These are phyloP conservation scores for Puccinia triticina DNA, from an alignment of 1,284 basidiomycete species.

Conservation along the genomic window DNA sequence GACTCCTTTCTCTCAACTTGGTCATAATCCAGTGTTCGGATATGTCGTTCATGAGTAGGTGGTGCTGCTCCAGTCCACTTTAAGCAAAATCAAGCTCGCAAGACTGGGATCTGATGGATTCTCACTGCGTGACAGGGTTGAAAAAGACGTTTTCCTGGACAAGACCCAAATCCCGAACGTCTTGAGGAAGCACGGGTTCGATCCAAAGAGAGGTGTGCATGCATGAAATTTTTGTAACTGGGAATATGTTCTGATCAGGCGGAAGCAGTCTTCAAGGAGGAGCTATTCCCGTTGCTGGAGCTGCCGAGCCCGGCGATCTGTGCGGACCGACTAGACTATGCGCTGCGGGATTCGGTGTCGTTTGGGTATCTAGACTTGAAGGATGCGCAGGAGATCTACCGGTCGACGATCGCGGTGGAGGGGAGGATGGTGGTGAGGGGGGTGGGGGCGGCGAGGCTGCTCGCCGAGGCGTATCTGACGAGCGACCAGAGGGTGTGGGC, in stretches of 20 bases:
- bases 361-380: conserved; percentile 50
- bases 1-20: not conserved
- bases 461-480: conserved; percentile 33
- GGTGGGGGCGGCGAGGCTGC: not conserved
- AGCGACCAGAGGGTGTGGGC: conserved; percentile 45
- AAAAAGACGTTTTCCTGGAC: conserved; percentile 19
- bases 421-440: conserved; percentile 38
- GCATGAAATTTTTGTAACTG: too few relatives aligned
- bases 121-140: conserved; percentile 13
- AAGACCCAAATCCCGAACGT: conserved; percentile 36
- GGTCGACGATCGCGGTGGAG: conserved; percentile 4
- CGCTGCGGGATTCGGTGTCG: conserved; percentile 52
- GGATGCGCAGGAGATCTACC: conserved; percentile 51
- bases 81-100: not conserved
- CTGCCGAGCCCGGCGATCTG: conserved; percentile 53
- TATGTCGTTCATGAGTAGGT: conserved; percentile 50
- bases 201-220: conserved; percentile 30
- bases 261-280: conserved; percentile 53
- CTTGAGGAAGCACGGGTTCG: conserved; percentile 42
- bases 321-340: conserved; percentile 54
- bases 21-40: conserved; percentile 25
- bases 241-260: too few relatives aligned
- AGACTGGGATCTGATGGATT: not conserved
- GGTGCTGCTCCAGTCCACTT: not conserved
- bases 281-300: conserved; percentile 53